Conservation (phyloP, 345 rosid genomes). For the Mercurialis annua region DNA sequence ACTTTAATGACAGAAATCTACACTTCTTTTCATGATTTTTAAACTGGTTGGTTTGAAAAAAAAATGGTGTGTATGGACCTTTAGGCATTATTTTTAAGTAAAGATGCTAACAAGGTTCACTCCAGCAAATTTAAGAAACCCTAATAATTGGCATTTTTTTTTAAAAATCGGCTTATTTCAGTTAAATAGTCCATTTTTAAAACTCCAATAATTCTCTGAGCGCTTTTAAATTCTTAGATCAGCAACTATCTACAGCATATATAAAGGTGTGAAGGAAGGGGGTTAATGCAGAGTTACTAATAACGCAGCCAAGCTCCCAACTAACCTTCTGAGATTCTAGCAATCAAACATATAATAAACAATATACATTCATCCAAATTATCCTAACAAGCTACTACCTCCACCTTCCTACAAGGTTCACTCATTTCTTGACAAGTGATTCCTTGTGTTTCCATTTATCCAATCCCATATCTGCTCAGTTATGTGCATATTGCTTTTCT, state of each 20-base stretch:
- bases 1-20: background rate
- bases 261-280: too few species aligned
- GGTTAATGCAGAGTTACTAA: background rate
- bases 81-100: background rate
- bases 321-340: background rate
- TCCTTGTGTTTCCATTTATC: too few species aligned
- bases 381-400: too few species aligned
- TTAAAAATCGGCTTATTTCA: background rate
- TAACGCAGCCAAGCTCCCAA: background rate
- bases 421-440: too few species aligned
- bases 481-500: too few species aligned
- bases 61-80: background rate
- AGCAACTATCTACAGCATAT: background rate
- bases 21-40: background rate
- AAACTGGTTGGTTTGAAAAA: background rate
- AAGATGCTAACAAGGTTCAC: too few species aligned
- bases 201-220: background rate
- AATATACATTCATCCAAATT: too few species aligned
- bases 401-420: too few species aligned
- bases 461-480: too few species aligned
- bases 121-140: too few species aligned
- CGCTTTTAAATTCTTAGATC: background rate
- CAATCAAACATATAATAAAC: too few species aligned
- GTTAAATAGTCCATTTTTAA: background rate
- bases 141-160: background rate